Evolutionary conservation across 2,329 filamentous ascomycete species (phyloP), one percentile per base, ranked within the genome.

Genomic region (Apiospora sp.): DNA sequence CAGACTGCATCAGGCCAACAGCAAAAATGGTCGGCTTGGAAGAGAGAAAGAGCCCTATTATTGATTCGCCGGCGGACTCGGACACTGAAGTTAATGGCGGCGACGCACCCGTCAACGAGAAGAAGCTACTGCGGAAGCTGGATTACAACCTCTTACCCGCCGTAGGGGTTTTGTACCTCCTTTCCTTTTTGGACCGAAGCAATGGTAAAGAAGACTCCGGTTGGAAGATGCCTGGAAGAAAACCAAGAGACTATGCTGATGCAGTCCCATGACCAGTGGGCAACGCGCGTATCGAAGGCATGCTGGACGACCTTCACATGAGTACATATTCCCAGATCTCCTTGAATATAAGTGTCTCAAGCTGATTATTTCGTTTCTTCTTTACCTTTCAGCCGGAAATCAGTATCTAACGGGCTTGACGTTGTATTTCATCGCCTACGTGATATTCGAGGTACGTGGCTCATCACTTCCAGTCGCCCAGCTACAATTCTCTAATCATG

Each of bases 321-420:
- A 86, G 90, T 85, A 84, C 80, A 64, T 41, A 80, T 81, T 83
- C 71, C 81, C 82, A 76, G 83, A 0, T 10, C 14, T 19, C 13
- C 19, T 13, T 0, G 74, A 69, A 14, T 79, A 81, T 61, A 70
- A 81, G 5, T 27, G 75, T 0, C 72, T 70, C 10, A 19, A 22
- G 5, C 58, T 64, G 10, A 64, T 16, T 4, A 3, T n/a, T 5
- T 14, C 8, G 12, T 34, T 72, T 69, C 48, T 74, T 34, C 16
- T 46, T 37, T 5, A n/a, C 3, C 19, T 2, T n/a, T 27, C 58
- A 87, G 87, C 87, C 37, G 89, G 88, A 0, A 88, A 91, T 67
- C 86, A 92, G 75, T 93, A 93, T 72, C 83, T 93, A 0, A 91
- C 88, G 0, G 90, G 90, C 0, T 78, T 93, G 54, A 93, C 91